Evolutionary conservation across 2,329 filamentous ascomycete species (phyloP).

Genomic region (Teratosphaeria viscida): DNA sequence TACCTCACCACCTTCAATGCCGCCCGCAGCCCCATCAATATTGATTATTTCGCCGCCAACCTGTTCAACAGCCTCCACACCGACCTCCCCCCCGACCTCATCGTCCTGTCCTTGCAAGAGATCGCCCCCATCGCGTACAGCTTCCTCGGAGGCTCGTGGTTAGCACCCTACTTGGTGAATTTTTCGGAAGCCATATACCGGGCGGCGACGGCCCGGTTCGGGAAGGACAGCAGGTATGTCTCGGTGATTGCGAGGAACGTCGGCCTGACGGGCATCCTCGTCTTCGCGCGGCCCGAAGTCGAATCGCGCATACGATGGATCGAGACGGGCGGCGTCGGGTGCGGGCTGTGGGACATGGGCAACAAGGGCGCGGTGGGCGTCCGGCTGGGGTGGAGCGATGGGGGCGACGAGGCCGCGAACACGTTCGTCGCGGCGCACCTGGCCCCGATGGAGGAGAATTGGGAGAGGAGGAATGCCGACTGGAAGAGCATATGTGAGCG

Average conservation of each 20-base stretch:
- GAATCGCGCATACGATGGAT: constrained; percentile 51
- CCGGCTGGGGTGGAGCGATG: constrained; percentile 49
- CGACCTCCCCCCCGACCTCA: constrained; percentile 51
- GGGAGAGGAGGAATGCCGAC: constrained; percentile 68
- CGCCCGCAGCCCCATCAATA: constrained; percentile 59
- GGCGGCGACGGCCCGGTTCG: constrained; percentile 41
- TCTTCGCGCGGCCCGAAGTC: constrained; percentile 60
- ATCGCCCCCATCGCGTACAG: constrained; percentile 73
- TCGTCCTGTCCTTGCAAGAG: constrained; percentile 71
- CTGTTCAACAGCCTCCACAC: constrained; percentile 39
- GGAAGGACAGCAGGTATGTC: constrained; percentile 53
- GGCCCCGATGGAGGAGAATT: constrained; percentile 73
- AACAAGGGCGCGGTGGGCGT: constrained; percentile 90
- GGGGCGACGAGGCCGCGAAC: constrained; percentile 42
- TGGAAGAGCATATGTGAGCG: constrained; percentile 77
- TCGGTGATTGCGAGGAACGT: constrained; percentile 63
- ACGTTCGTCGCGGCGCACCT: constrained; percentile 86
- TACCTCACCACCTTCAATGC: constrained; percentile 88
- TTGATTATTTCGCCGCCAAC: constrained; percentile 54
- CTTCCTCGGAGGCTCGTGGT: constrained; percentile 73
- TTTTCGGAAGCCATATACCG: constrained; percentile 56
- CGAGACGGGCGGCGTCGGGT: constrained; percentile 72
- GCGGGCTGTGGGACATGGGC: constrained; percentile 79
- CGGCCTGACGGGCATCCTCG: constrained; percentile 81
- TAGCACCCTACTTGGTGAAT: constrained; percentile 63